phyloP scores from a whole-genome alignment of 306 rosid genomes.

The Castanea mollissima region DNA sequence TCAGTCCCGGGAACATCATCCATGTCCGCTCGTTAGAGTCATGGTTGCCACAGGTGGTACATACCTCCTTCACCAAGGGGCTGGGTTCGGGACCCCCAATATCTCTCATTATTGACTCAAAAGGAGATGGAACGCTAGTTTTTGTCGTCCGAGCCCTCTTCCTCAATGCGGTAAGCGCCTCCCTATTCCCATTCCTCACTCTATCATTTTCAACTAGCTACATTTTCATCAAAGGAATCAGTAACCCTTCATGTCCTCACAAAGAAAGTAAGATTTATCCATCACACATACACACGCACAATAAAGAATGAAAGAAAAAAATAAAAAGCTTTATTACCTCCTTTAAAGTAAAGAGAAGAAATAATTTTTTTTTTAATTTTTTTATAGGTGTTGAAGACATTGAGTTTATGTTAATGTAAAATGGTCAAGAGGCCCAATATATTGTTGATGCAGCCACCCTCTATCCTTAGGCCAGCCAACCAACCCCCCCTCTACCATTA shows the following conservation, averaged over 20 bases:
- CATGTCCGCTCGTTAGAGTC: slow-evolving; percentile 65
- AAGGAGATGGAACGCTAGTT: slow-evolving; percentile 76
- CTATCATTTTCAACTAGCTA: slow-evolving; percentile 83
- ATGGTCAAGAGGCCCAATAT: too few relatives aligned
- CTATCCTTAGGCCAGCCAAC: too few relatives aligned
- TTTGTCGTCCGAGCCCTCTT: slow-evolving; percentile 78
- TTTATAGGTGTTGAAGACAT: too few relatives aligned
- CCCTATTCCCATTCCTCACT: slow-evolving; percentile 82
- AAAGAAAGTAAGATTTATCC: neutral
- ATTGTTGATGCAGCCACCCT: too few relatives aligned
- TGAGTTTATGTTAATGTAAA: too few relatives aligned
- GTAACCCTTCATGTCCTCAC: neutral
- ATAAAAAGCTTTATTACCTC: too few relatives aligned
- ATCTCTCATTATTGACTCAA: slow-evolving; percentile 83
- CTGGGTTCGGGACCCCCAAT: slow-evolving; percentile 52
- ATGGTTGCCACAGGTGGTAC: slow-evolving; percentile 79
- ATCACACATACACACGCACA: too few relatives aligned
- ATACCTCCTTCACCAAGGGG: slow-evolving; percentile 83
- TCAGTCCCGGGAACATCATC: slow-evolving; percentile 86
- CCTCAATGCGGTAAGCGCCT: slow-evolving; percentile 86
- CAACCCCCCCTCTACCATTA: too few relatives aligned
- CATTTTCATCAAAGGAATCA: slow-evolving; percentile 16
- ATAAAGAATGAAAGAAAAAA: neutral
- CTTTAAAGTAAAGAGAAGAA: too few relatives aligned
- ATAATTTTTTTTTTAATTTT: too few relatives aligned